These are phyloP conservation scores for Leccinum pachyderme DNA, from an alignment of 1,284 basidiomycete species.

Conservation along the genomic window DNA sequence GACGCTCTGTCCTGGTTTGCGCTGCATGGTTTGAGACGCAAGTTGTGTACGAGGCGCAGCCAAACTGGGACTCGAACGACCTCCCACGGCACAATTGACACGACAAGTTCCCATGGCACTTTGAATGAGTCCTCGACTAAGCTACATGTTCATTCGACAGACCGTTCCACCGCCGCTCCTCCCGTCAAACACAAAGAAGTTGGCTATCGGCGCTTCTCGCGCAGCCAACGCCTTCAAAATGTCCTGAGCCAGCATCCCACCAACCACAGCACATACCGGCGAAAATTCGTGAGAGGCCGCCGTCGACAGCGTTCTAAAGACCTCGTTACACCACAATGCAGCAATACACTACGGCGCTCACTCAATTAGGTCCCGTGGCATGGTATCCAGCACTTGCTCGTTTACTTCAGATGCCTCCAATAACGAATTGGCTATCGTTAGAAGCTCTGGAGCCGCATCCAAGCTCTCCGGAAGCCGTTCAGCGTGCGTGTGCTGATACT, in stretches of 20 bases:
- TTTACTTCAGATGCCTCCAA: slow-evolving; percentile 67
- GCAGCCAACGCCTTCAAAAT: slow-evolving; percentile 89
- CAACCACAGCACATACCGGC: slow-evolving; percentile 88
- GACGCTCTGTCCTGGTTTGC: slow-evolving; percentile 24
- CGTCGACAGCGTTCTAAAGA: slow-evolving; percentile 52
- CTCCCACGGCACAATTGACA: slow-evolving; percentile 13
- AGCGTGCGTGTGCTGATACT: slow-evolving; percentile 66
- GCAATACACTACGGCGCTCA: slow-evolving; percentile 33
- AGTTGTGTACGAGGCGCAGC: slow-evolving; percentile 4
- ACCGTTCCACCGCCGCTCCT: slow-evolving; percentile 74
- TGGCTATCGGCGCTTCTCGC: slow-evolving; percentile 88
- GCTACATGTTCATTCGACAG: slow-evolving; percentile 48
- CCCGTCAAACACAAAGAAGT: slow-evolving; percentile 90
- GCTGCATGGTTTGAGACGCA: slow-evolving; percentile 31
- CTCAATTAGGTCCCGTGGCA: slow-evolving; percentile 59
- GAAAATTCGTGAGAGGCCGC: slow-evolving; percentile 86
- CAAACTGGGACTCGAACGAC: slow-evolving; percentile 19
- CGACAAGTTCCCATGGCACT: background rate
- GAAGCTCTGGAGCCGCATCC: slow-evolving; percentile 55
- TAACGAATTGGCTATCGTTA: slow-evolving; percentile 58
- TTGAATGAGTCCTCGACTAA: background rate
- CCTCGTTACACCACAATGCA: slow-evolving; percentile 8
- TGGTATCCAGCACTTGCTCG: slow-evolving; percentile 55
- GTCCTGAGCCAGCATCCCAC: slow-evolving; percentile 93
- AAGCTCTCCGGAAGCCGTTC: slow-evolving; percentile 54